A percentile compares a stretch with the other conserved stretches of the same genome.
Evolutionary conservation across 2,329 filamentous ascomycete species (phyloP).

Genomic region (Podosphaera fusca): DNA sequence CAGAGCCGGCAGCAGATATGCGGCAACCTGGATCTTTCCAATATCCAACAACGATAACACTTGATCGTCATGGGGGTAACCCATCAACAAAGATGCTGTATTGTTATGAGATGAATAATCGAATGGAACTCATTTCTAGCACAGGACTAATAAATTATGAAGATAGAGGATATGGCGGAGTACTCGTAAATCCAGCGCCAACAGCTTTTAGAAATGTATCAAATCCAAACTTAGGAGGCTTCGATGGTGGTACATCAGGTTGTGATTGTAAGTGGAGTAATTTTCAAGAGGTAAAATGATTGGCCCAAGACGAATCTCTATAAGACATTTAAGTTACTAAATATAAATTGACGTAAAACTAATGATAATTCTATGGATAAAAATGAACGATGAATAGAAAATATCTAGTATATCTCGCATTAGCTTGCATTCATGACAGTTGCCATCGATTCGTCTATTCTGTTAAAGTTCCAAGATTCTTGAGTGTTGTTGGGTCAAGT

Average conservation of each 20-base stretch:
- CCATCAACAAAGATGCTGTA: conserved; percentile 28
- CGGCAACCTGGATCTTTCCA: conserved; percentile 33
- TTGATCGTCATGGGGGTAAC: conserved; percentile 39
- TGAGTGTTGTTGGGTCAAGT: too few relatives aligned
- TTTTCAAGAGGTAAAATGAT: conserved; percentile 7
- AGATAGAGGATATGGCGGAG: conserved; percentile 26
- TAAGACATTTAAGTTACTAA: background rate
- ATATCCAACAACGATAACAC: conserved; percentile 35
- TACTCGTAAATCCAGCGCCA: conserved; percentile 27
- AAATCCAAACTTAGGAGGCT: conserved; percentile 29
- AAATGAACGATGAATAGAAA: background rate
- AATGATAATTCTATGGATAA: background rate
- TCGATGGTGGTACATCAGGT: conserved; percentile 39
- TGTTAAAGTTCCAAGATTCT: too few relatives aligned
- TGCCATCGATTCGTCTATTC: too few relatives aligned
- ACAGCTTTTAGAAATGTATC: conserved; percentile 15
- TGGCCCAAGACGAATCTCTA: background rate
- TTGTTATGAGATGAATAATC: conserved; percentile 26
- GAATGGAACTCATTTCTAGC: conserved; percentile 22
- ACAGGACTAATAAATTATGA: conserved; percentile 25
- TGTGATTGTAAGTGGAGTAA: conserved; percentile 40
- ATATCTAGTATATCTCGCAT: background rate
- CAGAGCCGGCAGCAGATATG: conserved; percentile 12
- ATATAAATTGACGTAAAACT: background rate
- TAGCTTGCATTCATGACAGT: too few relatives aligned